Conservation (phyloP, 2,329 filamentous ascomycete genomes). For the Claviceps citrina region DNA sequence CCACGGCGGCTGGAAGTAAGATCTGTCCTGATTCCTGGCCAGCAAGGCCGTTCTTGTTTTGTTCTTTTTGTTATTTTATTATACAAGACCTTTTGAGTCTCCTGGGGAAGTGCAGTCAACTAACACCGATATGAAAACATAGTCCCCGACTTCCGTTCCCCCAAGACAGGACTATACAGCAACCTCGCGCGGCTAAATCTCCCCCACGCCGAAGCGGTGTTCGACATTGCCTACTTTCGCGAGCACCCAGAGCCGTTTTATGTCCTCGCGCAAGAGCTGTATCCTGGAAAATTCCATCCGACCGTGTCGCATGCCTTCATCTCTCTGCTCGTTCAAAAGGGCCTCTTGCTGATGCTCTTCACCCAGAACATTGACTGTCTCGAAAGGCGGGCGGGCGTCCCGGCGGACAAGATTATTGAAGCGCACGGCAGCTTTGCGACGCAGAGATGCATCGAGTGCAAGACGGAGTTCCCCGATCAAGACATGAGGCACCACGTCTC, state of each 20-base stretch:
- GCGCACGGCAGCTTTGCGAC: slow-evolving; percentile 90
- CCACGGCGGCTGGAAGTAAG: slow-evolving; percentile 51
- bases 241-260: slow-evolving; percentile 82
- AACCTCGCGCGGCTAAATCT: slow-evolving; percentile 78
- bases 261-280: slow-evolving; percentile 76
- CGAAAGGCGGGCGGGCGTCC: slow-evolving; percentile 74
- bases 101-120: too few relatives aligned
- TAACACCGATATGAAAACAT: slow-evolving; percentile 10
- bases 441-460: slow-evolving; percentile 85
- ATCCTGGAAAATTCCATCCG: slow-evolving; percentile 76
- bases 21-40: not conserved
- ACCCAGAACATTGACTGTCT: slow-evolving; percentile 97
- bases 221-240: slow-evolving; percentile 82
- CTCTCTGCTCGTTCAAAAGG: slow-evolving; percentile 62
- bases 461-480: slow-evolving; percentile 52
- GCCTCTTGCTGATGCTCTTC: slow-evolving; percentile 69
- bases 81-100: too few relatives aligned
- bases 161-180: slow-evolving; percentile 82
- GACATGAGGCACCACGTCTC: slow-evolving; percentile 57
- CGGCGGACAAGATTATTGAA: slow-evolving; percentile 68
- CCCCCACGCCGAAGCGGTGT: slow-evolving; percentile 81
- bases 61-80: too few relatives aligned
- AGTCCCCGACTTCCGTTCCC: slow-evolving; percentile 90
- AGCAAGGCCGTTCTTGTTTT: too few relatives aligned
- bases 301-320: slow-evolving; percentile 88